These are phyloP conservation scores for Aspergillus olivimuriae DNA, from an alignment of 495 filamentous ascomycete genomes.

Conservation along the genomic window DNA sequence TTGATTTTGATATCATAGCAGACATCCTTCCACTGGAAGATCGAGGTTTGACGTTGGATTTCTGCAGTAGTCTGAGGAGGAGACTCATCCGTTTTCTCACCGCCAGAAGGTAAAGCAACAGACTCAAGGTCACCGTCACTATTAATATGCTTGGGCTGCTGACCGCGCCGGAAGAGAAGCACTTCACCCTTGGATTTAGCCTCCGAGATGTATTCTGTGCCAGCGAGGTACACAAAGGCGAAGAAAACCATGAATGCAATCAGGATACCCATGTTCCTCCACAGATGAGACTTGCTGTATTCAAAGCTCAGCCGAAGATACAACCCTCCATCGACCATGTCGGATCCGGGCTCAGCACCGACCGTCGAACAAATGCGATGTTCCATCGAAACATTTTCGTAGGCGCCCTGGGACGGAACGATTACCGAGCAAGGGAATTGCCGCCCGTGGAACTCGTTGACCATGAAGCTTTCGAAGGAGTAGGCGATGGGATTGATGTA, in stretches of 20 bases:
- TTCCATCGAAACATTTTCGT: conserved; percentile 8
- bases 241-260: conserved; percentile 48
- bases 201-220: conserved; percentile 27
- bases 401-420: conserved; percentile 39
- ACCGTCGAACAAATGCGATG: conserved; percentile 38
- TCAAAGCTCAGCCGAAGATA: conserved; percentile 43
- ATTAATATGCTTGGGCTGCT: conserved; percentile 1
- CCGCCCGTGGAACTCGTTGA: conserved; percentile 49
- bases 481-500: conserved; percentile 65
- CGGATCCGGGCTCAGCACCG: conserved; percentile 39
- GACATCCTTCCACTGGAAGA: conserved; percentile 67
- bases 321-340: conserved; percentile 34
- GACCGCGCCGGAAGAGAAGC: conserved; percentile 30
- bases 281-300: conserved; percentile 46
- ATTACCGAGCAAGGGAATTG: conserved; percentile 46
- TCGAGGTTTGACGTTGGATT: conserved; percentile 34
- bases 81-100: background rate
- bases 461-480: conserved; percentile 31
- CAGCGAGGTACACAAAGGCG: conserved; percentile 28
- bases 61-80: conserved; percentile 13
- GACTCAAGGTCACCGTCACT: background rate
- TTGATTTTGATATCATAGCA: conserved; percentile 57
- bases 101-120: background rate
- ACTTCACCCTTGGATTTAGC: conserved; percentile 34
- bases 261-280: conserved; percentile 53